Conservation (phyloP, 192 early-diverging fungal genomes). For the Paraglomus brasilianum region DNA sequence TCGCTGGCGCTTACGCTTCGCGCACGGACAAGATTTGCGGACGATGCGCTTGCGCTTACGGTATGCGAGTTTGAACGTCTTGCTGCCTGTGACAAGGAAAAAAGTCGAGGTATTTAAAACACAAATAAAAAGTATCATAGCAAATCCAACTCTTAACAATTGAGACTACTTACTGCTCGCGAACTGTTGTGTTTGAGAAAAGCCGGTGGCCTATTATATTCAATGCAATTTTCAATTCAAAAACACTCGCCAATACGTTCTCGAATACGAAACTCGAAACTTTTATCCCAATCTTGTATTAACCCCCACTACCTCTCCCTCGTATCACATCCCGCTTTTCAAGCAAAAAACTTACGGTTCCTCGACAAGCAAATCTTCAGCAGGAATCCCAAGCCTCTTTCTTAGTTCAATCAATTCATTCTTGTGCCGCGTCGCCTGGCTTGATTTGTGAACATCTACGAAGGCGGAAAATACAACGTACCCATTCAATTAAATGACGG, state of each 20-base stretch:
- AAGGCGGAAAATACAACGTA: neutral
- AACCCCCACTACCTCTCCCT: neutral
- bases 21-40: constrained; percentile 1
- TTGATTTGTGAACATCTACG: constrained; percentile 26
- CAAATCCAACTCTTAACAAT: neutral
- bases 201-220: neutral
- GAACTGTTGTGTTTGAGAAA: constrained; percentile 5
- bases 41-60: neutral
- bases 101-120: neutral
- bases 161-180: neutral
- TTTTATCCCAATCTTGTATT: neutral
- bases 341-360: constrained; percentile 19
- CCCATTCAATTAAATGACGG: neutral
- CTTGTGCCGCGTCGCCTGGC: constrained; percentile 5
- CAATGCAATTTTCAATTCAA: too few relatives aligned
- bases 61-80: constrained; percentile 13
- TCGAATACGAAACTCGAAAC: too few relatives aligned
- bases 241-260: too few relatives aligned
- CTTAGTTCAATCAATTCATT: constrained; percentile 28
- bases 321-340: neutral
- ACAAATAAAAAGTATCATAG: neutral
- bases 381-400: constrained; percentile 5
- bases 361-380: constrained; percentile 24
- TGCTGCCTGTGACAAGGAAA: neutral
- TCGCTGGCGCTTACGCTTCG: neutral